Base-by-base conservation (phyloP, 2,329 filamentous ascomycete species). In the Cryphonectria carpinicola region DNA sequence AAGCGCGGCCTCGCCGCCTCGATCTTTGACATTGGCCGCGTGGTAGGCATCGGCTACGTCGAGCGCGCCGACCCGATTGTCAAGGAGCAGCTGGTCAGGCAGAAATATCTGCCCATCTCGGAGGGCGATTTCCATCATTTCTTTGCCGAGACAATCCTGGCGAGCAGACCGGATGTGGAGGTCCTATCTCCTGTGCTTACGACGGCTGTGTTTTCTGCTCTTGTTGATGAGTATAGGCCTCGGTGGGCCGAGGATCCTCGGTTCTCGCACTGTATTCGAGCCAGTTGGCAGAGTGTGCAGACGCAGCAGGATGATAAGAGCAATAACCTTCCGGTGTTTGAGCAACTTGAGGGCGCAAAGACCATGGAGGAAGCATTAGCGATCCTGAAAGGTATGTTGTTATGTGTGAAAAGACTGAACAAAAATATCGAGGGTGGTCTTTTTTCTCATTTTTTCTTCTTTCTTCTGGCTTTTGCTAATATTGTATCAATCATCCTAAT, bases 41-140 rank as follows among this genome's bases (percentile, higher is more conserved):
- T 87, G 0, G 67, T 80, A 0, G 85, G 83, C 7, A 72, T 81
- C 0, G 86, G 85, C 0, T 84, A 83, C 69, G 76, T 84, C 25
- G 73, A 74, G 2, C 73, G 75, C 62, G 56, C 73, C 3, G 32
- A 35, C 25, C 25, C 25, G 7, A 4, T 32, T 5, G 25, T 60
- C 14, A 28, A 32, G 14, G 56, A 60, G 25, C 56, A 60, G 56
- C 25, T 60, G 13, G 25, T 60, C 25, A 35, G 25, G 56, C 56
- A 32, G 2, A 35, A 35, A 6, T 35, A 32, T 10, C 28, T 32
- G 56, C 32, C 56, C 32, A 60, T 60, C 25, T 60, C 56, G 13
- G 56, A 60, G 28, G 13, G 25, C 32, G 56, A 60, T 17, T 60
- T 60, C 11, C 56, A 35, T 10, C 56, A 60, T 25, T 14, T 35